Evolutionary conservation across 176 grass and related monocot species (phyloP).

Genomic region (Aegilops speltoides): DNA sequence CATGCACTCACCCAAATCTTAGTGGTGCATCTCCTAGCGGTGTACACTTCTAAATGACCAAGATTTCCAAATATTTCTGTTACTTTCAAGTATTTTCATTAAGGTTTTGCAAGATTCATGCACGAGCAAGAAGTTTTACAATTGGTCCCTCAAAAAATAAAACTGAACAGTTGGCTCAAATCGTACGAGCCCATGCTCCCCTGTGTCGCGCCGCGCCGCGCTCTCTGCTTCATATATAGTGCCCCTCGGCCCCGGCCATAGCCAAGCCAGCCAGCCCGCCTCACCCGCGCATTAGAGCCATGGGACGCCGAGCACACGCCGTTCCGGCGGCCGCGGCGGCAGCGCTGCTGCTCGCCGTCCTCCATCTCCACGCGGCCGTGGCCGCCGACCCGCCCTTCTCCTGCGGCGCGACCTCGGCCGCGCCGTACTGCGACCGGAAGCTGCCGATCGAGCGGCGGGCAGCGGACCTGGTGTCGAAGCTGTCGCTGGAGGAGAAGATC

Average conservation of each 20-base stretch:
- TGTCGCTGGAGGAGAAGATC: slow-evolving; percentile 88
- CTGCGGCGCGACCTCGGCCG: slow-evolving; percentile 53
- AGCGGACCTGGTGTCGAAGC: slow-evolving; percentile 53
- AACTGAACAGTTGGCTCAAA: background rate
- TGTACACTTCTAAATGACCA: no score
- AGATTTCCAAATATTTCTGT: background rate
- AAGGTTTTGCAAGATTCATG: background rate
- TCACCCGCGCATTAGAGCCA: slow-evolving; percentile 20
- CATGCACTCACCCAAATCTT: no score
- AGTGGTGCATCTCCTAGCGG: no score
- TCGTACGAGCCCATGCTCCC: background rate
- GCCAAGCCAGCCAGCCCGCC: background rate
- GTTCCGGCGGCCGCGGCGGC: background rate
- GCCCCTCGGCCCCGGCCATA: background rate
- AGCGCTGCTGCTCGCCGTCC: background rate
- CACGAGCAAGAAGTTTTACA: no score
- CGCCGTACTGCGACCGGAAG: slow-evolving; percentile 61
- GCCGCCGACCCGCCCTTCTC: slow-evolving; percentile 66
- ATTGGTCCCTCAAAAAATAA: no score
- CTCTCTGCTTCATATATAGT: slow-evolving; percentile 16
- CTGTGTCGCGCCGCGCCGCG: background rate
- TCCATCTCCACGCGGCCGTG: background rate
- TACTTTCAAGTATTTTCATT: background rate
- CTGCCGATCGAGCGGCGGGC: slow-evolving; percentile 55
- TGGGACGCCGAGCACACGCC: slow-evolving; percentile 37